phyloP scores from a whole-genome alignment of 2,329 filamentous ascomycete species.

The Paecilomyces fulvus region DNA sequence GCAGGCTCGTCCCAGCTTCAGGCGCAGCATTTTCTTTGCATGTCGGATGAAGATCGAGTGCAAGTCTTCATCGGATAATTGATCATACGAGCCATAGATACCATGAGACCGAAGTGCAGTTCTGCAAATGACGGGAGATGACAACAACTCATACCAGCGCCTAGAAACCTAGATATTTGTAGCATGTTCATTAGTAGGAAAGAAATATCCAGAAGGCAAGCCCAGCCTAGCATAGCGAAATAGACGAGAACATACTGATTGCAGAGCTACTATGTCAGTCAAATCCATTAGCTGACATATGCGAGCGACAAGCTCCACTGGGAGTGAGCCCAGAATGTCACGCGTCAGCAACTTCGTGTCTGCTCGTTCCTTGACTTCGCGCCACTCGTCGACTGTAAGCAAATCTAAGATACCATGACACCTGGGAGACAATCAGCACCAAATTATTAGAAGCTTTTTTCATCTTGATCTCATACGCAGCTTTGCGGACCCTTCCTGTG shows the following conservation, averaged over 20 bases:
- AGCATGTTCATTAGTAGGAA: neutral
- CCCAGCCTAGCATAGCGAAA: neutral
- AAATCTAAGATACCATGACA: conserved; percentile 19
- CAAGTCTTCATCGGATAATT: conserved; percentile 1
- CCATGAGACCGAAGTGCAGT: conserved; percentile 10
- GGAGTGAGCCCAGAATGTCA: conserved; percentile 26
- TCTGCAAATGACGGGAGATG: conserved; percentile 14
- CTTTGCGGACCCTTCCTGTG: conserved; percentile 13
- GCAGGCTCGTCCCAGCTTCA: conserved; percentile 16
- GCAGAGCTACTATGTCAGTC: conserved; percentile 18
- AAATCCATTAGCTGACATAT: conserved; percentile 19
- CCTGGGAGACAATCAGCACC: conserved; percentile 9
- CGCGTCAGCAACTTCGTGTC: conserved; percentile 16
- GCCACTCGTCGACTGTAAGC: conserved; percentile 22
- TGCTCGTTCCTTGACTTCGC: conserved; percentile 16
- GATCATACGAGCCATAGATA: neutral
- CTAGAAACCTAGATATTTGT: conserved; percentile 21
- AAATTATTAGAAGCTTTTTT: neutral
- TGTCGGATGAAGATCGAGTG: conserved; percentile 7
- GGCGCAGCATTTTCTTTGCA: conserved; percentile 13
- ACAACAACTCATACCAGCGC: conserved; percentile 22
- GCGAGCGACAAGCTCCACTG: conserved; percentile 23
- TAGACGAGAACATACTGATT: conserved; percentile 16
- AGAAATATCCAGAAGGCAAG: neutral
- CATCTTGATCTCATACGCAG: conserved; percentile 7